These are phyloP conservation scores for Malus sieversii DNA, from an alignment of 306 rosid species.

Conservation along the genomic window DNA sequence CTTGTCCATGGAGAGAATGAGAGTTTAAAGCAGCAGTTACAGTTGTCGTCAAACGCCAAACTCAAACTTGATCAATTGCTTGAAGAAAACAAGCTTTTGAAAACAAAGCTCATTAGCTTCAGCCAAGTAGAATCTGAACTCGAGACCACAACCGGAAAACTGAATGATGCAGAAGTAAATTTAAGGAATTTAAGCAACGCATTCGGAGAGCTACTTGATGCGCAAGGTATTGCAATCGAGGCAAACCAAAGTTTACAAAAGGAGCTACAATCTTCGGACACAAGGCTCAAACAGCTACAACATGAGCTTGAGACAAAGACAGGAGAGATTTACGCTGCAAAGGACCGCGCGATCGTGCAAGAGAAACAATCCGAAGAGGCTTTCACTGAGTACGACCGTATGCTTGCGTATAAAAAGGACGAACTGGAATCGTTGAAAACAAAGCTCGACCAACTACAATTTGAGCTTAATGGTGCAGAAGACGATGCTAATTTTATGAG, in stretches of 20 bases:
- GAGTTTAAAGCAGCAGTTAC: background rate
- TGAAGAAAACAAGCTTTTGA: background rate
- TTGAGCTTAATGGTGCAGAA: conserved; percentile 55
- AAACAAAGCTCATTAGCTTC: background rate
- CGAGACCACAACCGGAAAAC: background rate
- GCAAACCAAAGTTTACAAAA: conserved; percentile 65
- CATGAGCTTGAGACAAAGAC: background rate
- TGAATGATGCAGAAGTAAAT: background rate
- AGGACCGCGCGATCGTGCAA: background rate
- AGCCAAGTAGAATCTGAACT: background rate
- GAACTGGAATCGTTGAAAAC: conserved; percentile 11
- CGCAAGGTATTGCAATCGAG: conserved; percentile 45
- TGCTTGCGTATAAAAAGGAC: background rate
- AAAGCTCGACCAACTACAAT: conserved; percentile 43
- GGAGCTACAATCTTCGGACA: conserved; percentile 44
- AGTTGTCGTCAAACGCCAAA: background rate
- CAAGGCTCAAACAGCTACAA: background rate
- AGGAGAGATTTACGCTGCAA: background rate
- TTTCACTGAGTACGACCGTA: background rate
- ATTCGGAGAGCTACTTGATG: background rate
- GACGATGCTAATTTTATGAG: conserved; percentile 53
- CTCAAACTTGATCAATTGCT: background rate
- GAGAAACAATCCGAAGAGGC: background rate
- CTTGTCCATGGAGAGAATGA: background rate
- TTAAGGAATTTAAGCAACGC: background rate